Percentiles rank a stretch among this genome's conserved stretches.
phyloP scores from a whole-genome alignment of 257 asterid species.

The Nicotiana noctiflora region DNA sequence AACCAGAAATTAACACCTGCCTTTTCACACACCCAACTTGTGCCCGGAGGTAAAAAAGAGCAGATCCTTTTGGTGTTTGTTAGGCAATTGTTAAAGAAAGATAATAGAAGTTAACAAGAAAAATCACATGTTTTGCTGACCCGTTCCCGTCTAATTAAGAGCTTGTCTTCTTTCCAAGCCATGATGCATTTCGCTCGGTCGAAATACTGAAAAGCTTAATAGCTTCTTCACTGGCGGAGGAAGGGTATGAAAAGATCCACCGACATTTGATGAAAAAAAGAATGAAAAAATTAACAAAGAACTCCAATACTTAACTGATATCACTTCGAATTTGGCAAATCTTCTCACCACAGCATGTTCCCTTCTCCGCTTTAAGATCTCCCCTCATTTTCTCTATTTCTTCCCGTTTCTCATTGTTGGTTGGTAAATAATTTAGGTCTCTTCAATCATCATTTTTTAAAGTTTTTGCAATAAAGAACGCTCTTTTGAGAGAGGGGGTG shows the following conservation, averaged over 20 bases:
- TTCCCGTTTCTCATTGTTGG: background rate
- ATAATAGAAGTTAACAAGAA: background rate
- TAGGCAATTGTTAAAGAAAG: background rate
- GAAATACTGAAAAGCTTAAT: background rate
- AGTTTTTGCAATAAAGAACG: background rate
- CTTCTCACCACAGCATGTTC: background rate
- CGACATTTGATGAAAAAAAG: too few relatives aligned
- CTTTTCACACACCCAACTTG: background rate
- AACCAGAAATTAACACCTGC: background rate
- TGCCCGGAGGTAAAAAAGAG: background rate
- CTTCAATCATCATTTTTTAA: background rate
- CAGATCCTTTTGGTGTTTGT: background rate
- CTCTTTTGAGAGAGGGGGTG: background rate
- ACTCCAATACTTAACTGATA: background rate
- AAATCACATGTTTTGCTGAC: background rate
- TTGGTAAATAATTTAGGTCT: background rate
- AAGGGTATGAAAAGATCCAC: background rate
- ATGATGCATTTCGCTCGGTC: background rate
- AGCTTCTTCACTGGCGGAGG: background rate
- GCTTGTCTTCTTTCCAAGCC: background rate
- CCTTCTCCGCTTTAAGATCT: background rate
- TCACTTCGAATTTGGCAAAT: background rate
- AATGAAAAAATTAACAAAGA: background rate
- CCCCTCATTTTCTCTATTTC: background rate
- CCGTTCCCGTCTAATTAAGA: background rate